phyloP scores from a whole-genome alignment of 176 grass and related monocot species.

The Oryza nivara region DNA sequence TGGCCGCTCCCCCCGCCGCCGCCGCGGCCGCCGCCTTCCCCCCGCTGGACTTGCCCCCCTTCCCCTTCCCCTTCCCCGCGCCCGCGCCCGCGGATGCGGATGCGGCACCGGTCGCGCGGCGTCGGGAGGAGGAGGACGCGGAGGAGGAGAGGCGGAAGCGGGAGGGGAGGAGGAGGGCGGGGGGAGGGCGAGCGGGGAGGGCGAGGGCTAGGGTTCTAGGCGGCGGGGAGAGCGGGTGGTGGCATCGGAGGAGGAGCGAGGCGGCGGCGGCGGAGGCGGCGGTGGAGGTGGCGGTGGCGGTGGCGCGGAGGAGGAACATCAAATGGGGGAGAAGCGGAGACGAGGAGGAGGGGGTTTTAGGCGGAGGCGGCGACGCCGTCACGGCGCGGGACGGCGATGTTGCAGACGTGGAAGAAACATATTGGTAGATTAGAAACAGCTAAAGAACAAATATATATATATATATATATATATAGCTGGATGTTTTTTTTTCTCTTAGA shows the following conservation, averaged over 20 bases:
- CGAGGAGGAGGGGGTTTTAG: not conserved
- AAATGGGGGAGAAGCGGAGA: not conserved
- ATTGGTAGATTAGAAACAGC: not conserved
- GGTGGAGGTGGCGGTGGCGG: too few species aligned
- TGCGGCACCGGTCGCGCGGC: too few species aligned
- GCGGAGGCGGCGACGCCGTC: not conserved
- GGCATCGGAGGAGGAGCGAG: not conserved
- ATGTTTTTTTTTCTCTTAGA: too few species aligned
- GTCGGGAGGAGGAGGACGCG: too few species aligned
- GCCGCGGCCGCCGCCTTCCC: not conserved
- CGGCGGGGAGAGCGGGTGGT: too few species aligned
- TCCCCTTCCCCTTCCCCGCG: too few species aligned
- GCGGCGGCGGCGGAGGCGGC: too few species aligned
- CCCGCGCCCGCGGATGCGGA: not conserved
- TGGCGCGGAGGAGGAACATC: not conserved
- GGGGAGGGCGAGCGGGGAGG: not conserved
- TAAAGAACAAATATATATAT: too few species aligned
- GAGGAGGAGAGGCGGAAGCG: not conserved
- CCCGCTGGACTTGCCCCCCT: not conserved
- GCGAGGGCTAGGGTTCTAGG: not conserved
- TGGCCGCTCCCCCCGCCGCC: slow-evolving; percentile 5
- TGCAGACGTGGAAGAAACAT: not conserved
- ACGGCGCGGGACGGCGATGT: not conserved
- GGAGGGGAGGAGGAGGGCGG: not conserved
- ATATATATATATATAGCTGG: too few species aligned